Percentiles rank a stretch among this genome's conserved stretches.
Conservation (phyloP, 768 basidiomycete genomes). For the Lactifluus echinatus region DNA sequence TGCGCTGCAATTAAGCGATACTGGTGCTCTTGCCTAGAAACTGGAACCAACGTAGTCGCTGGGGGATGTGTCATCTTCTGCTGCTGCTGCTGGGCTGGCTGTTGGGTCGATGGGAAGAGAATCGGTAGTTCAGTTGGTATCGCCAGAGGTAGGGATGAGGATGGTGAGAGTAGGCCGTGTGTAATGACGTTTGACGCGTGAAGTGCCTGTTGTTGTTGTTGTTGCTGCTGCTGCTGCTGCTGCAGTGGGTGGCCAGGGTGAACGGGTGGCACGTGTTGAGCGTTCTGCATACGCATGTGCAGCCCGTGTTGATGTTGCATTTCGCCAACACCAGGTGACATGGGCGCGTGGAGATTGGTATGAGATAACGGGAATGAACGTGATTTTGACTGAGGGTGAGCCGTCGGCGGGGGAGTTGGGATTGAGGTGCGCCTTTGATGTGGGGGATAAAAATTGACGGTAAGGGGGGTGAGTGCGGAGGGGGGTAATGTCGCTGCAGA, state of each 20-base stretch:
- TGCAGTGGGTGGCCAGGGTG: background rate
- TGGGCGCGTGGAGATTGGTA: background rate
- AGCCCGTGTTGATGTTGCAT: background rate
- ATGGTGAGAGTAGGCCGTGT: conserved; percentile 8
- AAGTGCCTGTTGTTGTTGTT: background rate
- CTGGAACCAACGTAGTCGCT: background rate
- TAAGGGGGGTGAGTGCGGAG: background rate
- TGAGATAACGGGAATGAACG: background rate
- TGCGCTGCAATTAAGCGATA: background rate
- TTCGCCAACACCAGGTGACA: background rate
- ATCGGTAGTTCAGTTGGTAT: background rate
- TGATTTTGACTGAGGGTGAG: background rate
- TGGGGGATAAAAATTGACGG: background rate
- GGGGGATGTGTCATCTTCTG: conserved; percentile 7
- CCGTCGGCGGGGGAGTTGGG: background rate
- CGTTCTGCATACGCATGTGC: background rate
- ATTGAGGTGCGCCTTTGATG: background rate
- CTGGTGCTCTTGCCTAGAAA: background rate
- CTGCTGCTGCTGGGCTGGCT: background rate
- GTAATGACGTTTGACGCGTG: background rate
- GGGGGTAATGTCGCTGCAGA: too few relatives aligned
- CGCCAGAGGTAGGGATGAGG: background rate
- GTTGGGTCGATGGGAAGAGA: background rate
- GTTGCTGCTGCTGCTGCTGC: conserved; percentile 1
- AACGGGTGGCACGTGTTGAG: background rate